Base-by-base conservation (phyloP, 192 early-diverging fungal species). In the Coemansia sp. region DNA sequence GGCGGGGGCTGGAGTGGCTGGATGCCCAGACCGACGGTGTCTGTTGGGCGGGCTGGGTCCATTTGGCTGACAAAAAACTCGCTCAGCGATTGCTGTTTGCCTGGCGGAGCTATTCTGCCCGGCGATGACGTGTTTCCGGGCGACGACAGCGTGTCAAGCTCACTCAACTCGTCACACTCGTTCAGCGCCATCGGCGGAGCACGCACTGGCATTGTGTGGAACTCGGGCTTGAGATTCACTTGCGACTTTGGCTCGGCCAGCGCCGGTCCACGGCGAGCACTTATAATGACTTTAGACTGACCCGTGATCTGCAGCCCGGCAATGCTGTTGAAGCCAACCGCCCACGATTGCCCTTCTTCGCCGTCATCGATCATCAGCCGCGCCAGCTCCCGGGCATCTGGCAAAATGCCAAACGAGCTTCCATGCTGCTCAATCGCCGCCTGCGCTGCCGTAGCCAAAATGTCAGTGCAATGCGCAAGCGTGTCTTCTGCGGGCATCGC, bases 371-470 rank as follows among this genome's bases (percentile, higher is more conserved):
- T 52, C 77, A 80, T 80, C 34, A 80, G 57, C 10, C 77, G 71
- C 54, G 59, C 77, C 15, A 80, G 68, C 65, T 80, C 77, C 31
- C 62, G 68, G 53, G 77, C 66, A 42, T 80, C 71, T 0, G 77
- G 77, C 48, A 80, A 55, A 52, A 69, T 56, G 44, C 77, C 77
- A 71, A 80, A 80, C 0, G 72, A 74, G 53, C 77, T 80, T 34
- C 77, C 77, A 36, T 71, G 63, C 68, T 80, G 77, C 77, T 80
- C 72, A 40, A 80, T 80, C 6, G 72, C 72, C 2, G 71, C 68
- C 57, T 80, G 68, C 37, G 77, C 77, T 4, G 77, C 77, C 3
- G 69, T 80, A 19, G 77, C 77, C 57, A 80, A 60, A 36, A 80
- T 80, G 21, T 80, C 77, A 3, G 77, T 80, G 56, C 77, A 80